Evolutionary conservation across 139 green algal species (phyloP), one percentile per base, ranked within the genome.

Genomic region (Chlamydomonas sp.): DNA sequence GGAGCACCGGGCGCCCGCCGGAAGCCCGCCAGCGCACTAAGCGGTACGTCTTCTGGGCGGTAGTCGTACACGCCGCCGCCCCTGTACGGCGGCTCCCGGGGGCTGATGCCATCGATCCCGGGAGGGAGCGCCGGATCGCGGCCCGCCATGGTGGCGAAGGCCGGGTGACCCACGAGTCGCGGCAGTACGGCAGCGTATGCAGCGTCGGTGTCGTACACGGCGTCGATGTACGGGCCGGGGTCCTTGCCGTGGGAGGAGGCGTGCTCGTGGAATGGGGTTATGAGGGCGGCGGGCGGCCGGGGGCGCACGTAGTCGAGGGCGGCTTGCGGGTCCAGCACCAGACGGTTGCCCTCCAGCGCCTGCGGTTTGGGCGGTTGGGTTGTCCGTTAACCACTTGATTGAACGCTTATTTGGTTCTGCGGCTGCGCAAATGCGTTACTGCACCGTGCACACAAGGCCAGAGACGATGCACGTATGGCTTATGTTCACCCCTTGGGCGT

Each of bases 11-110:
- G 85, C 61, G 79, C 74, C 2, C 74, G 17, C 14, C 67, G 75
- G 63, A 88, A 83, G 0, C 89, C 89, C 9, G 89, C 89, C 75
- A 92, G 85, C 18, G 61, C 67, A 0, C 58, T 78, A 31, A 92
- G 89, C 18, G 89, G 59, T 60, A 92, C 69, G 63, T 92, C 89
- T 20, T 92, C 89, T 12, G 81, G n/a, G n/a, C 85, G 79, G 72
- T 90, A 89, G 61, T 79, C 67, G 5, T 2, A 58, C 18, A 62
- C 83, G 16, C 49, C 62, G 5, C 1, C 20, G 1, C 71, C 5
- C 5, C 17, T 20, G 83, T 81, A 80, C 62, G 83, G 72, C 73
- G 83, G 7, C 5, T 6, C 14, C 4, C 1, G 2, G 1, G 83
- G 83, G 17, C 80, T 61, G 61, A 87, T 75, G 17, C 83, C 83